Evolutionary conservation across 495 filamentous ascomycete genomes (phyloP).

Genomic region (Cudoniella acicularis): DNA sequence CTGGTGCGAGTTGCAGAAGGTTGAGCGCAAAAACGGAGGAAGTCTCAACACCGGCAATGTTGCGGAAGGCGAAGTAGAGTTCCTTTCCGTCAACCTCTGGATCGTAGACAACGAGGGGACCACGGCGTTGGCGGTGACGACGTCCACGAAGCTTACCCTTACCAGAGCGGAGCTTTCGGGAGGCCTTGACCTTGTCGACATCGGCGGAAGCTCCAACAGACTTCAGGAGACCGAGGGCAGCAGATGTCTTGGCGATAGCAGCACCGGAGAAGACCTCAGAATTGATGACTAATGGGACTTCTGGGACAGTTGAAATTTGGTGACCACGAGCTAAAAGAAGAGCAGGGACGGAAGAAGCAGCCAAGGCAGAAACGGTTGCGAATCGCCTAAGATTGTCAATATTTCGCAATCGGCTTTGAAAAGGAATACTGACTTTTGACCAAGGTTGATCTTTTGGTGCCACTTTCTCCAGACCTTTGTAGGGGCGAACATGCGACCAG

Average conservation of each 20-base stretch:
- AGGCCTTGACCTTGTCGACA: slow-evolving; percentile 87
- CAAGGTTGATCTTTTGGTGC: slow-evolving; percentile 99
- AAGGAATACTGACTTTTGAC: slow-evolving; percentile 69
- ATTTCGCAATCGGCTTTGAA: not conserved
- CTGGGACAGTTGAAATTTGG: slow-evolving; percentile 84
- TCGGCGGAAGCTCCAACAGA: slow-evolving; percentile 86
- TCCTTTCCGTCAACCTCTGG: slow-evolving; percentile 89
- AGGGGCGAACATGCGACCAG: slow-evolving; percentile 99
- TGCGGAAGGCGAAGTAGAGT: slow-evolving; percentile 89
- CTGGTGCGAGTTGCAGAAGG: slow-evolving; percentile 97
- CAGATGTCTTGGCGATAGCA: slow-evolving; percentile 82
- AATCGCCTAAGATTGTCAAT: slow-evolving; percentile 65
- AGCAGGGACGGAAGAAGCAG: slow-evolving; percentile 89
- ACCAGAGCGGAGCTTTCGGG: slow-evolving; percentile 90
- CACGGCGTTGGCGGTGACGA: slow-evolving; percentile 94
- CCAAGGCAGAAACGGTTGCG: slow-evolving; percentile 93
- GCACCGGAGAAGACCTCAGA: slow-evolving; percentile 76
- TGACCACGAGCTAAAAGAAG: slow-evolving; percentile 96
- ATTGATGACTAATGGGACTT: slow-evolving; percentile 94
- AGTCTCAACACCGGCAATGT: slow-evolving; percentile 97
- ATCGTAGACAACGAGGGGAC: slow-evolving; percentile 94
- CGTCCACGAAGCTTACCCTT: slow-evolving; percentile 97
- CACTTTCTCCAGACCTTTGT: slow-evolving; percentile 99
- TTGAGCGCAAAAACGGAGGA: slow-evolving; percentile 91
- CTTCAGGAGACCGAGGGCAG: slow-evolving; percentile 80